A percentile compares a stretch with the other conserved stretches of the same genome.
Conservation (phyloP, 805 yeast species). For the Zygosaccharomyces siamensis region DNA sequence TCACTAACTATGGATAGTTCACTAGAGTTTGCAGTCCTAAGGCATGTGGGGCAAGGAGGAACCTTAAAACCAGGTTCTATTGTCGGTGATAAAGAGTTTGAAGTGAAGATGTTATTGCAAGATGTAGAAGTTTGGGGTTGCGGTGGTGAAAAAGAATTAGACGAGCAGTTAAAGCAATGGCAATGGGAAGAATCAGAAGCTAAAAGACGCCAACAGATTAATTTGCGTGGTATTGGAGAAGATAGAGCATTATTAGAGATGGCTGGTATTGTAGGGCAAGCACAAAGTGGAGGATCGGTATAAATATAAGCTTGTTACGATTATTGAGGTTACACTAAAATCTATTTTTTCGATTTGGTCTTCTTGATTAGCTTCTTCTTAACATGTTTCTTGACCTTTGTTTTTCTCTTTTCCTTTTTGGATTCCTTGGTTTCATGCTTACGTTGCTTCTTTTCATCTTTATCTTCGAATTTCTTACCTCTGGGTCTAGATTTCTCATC, state of each 20-base stretch:
- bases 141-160: conserved; percentile 73
- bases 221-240: conserved; percentile 63
- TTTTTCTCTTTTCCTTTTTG: conserved; percentile 72
- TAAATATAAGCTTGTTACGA: conserved; percentile 14
- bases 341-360: conserved; percentile 39
- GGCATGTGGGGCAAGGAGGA: conserved; percentile 61
- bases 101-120: conserved; percentile 63
- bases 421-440: conserved; percentile 73
- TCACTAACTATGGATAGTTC: conserved; percentile 74
- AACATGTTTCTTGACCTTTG: conserved; percentile 75
- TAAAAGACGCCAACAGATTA: conserved; percentile 65
- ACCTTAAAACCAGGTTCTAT: conserved; percentile 38
- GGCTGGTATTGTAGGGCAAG: conserved; percentile 60
- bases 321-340: not conserved
- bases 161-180: conserved; percentile 73
- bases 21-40: conserved; percentile 74
- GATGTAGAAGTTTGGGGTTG: conserved; percentile 91
- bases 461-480: conserved; percentile 77
- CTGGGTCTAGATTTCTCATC: conserved; percentile 39
- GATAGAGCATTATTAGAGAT: conserved; percentile 81
- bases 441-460: conserved; percentile 69
- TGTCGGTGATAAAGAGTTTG: conserved; percentile 39
- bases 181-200: conserved; percentile 92
- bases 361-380: conserved; percentile 72
- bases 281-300: conserved; percentile 47